phyloP scores from a whole-genome alignment of 129 eudicot species.

The Lactuca saligna region DNA sequence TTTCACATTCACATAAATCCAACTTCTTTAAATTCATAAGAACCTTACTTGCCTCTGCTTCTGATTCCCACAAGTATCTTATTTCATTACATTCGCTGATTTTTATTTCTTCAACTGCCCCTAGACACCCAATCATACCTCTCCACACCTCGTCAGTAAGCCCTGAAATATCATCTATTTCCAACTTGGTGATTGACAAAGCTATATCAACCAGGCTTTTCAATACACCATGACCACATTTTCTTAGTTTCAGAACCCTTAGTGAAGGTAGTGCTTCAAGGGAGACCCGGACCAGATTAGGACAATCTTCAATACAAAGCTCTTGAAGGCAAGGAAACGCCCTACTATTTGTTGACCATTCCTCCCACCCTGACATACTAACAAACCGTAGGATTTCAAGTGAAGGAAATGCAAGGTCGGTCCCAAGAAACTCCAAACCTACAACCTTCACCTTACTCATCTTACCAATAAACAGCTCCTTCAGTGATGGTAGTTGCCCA shows the following conservation, averaged over 20 bases:
- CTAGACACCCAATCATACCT: background rate
- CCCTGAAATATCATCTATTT: background rate
- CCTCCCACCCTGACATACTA: conserved; percentile 33
- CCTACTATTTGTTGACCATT: conserved; percentile 18
- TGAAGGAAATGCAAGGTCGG: conserved; percentile 23
- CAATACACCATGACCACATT: background rate
- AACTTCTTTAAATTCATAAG: too few species aligned
- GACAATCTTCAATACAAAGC: background rate
- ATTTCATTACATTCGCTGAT: background rate
- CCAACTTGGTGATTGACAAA: background rate
- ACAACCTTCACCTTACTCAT: conserved; percentile 34
- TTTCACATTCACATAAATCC: too few species aligned
- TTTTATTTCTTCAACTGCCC: background rate
- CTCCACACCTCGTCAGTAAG: conserved; percentile 16
- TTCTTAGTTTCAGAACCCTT: background rate
- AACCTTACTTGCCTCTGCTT: too few species aligned
- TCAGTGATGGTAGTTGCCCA: conserved; percentile 42
- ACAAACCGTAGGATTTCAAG: conserved; percentile 31
- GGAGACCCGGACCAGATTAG: background rate
- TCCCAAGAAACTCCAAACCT: conserved; percentile 34
- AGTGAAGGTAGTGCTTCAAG: conserved; percentile 13
- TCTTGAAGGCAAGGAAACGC: conserved; percentile 8
- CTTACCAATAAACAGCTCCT: conserved; percentile 6
- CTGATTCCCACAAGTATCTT: background rate
- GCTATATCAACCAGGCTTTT: background rate